phyloP scores from a whole-genome alignment of 257 asterid species.

The Anisodus tanguticus region DNA sequence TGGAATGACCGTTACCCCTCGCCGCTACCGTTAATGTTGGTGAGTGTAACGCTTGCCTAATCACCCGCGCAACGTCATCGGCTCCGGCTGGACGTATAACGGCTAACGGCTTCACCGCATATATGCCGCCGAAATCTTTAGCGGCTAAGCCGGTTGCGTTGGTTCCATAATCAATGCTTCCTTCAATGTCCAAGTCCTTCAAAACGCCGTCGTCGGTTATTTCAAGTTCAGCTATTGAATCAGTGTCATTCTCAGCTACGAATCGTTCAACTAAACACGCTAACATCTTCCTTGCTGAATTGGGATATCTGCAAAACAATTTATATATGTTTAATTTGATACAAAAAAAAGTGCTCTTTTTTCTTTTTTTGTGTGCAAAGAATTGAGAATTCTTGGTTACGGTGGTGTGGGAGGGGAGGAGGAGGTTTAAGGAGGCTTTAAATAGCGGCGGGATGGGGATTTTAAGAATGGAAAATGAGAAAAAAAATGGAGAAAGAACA shows the following conservation, averaged over 20 bases:
- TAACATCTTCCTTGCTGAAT: conserved; percentile 50
- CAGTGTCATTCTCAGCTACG: conserved; percentile 58
- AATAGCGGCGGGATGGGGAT: conserved; percentile 30
- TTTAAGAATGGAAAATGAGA: background rate
- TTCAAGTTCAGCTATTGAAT: conserved; percentile 50
- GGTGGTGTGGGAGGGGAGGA: background rate
- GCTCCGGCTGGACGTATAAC: conserved; percentile 54
- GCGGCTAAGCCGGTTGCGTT: conserved; percentile 38
- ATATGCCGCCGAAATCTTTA: conserved; percentile 80
- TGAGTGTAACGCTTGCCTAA: conserved; percentile 53
- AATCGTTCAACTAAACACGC: conserved; percentile 67
- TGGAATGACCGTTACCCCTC: conserved; percentile 94
- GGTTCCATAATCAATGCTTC: conserved; percentile 46
- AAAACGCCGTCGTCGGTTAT: conserved; percentile 38
- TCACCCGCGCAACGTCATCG: conserved; percentile 65
- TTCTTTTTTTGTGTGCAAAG: too few species aligned
- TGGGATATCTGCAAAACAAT: background rate
- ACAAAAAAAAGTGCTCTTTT: background rate
- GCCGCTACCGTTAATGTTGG: conserved; percentile 82
- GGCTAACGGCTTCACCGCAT: conserved; percentile 60
- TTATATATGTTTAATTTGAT: background rate
- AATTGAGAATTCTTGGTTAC: background rate
- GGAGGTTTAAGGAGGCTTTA: conserved; percentile 11
- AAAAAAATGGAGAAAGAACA: background rate
- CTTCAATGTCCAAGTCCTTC: conserved; percentile 56